A percentile compares a stretch with the other conserved stretches of the same genome.
phyloP scores from a whole-genome alignment of 208 protist species.

The Herpetomonas tarakana region DNA sequence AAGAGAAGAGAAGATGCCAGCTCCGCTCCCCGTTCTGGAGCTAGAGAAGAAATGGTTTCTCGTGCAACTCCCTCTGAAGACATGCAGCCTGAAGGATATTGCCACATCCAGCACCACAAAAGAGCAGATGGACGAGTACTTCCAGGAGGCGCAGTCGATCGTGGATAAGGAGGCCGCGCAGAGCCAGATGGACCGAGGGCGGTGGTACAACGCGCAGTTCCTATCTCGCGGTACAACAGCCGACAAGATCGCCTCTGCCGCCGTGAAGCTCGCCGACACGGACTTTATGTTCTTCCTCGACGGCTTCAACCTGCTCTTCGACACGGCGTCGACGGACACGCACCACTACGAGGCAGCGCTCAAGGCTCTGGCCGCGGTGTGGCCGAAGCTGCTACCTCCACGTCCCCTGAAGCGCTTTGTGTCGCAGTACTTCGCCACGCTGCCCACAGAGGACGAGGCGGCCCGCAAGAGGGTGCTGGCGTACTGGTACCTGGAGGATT shows the following conservation, averaged over 20 bases:
- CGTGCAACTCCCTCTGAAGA: constrained; percentile 64
- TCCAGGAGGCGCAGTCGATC: constrained; percentile 72
- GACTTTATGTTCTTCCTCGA: constrained; percentile 93
- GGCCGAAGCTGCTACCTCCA: constrained; percentile 82
- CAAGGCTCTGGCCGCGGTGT: constrained; percentile 84
- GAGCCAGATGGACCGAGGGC: constrained; percentile 63
- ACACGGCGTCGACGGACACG: constrained; percentile 84
- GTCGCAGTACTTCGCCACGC: constrained; percentile 89
- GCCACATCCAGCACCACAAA: constrained; percentile 66
- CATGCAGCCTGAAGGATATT: constrained; percentile 86
- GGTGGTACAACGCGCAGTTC: constrained; percentile 90
- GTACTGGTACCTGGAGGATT: constrained; percentile 92
- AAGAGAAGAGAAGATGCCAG: not conserved
- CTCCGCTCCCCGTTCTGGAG: constrained; percentile 44
- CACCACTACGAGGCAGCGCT: constrained; percentile 91
- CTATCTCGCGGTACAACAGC: constrained; percentile 80
- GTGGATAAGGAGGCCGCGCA: constrained; percentile 58
- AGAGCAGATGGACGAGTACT: constrained; percentile 82
- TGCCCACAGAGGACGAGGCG: constrained; percentile 58
- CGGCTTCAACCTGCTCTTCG: constrained; percentile 87
- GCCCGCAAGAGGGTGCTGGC: constrained; percentile 66
- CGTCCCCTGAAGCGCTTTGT: constrained; percentile 87
- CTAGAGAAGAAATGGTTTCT: constrained; percentile 78
- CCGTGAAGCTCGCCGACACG: constrained; percentile 86
- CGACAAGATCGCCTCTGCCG: constrained; percentile 85